These are phyloP conservation scores for Nadsonia commutata DNA, from an alignment of 1,139 yeast species.

Conservation along the genomic window DNA sequence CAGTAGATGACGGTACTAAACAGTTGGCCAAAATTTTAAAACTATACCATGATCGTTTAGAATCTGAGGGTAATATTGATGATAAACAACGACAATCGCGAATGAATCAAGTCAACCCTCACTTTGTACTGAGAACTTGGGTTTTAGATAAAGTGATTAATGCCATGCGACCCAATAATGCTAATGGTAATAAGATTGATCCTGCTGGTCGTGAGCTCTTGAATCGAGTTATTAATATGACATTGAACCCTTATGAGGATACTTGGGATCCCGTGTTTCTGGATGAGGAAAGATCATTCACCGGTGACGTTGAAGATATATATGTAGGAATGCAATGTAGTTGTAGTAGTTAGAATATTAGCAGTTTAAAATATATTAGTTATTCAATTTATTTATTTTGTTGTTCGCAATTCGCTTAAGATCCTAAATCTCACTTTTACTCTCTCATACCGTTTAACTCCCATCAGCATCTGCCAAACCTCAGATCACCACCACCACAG, in stretches of 20 bases:
- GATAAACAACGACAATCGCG: conserved; percentile 24
- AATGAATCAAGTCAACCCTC: conserved; percentile 48
- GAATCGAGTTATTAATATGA: conserved; percentile 22
- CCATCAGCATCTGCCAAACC: too few relatives aligned
- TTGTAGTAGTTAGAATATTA: conserved; percentile 20
- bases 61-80: conserved; percentile 24
- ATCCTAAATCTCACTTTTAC: too few relatives aligned
- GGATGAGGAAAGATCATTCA: conserved; percentile 13
- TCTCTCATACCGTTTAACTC: too few relatives aligned
- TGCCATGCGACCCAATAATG: conserved; percentile 14
- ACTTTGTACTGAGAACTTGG: conserved; percentile 77
- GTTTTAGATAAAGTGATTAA: conserved; percentile 67
- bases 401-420: too few relatives aligned
- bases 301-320: conserved; percentile 17
- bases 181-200: conserved; percentile 12
- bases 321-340: conserved; percentile 19
- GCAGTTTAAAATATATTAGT: too few relatives aligned
- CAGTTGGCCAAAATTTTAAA: conserved; percentile 26
- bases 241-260: conserved; percentile 24
- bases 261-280: conserved; percentile 19
- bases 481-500: too few relatives aligned
- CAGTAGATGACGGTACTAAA: conserved; percentile 20
- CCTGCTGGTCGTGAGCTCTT: conserved; percentile 13
- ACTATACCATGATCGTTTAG: conserved; percentile 28
- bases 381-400: too few relatives aligned